Percentiles rank a stretch among this genome's conserved stretches.
Conservation (phyloP, 2,329 filamentous ascomycete species). For the Furcasterigmium furcatum region DNA sequence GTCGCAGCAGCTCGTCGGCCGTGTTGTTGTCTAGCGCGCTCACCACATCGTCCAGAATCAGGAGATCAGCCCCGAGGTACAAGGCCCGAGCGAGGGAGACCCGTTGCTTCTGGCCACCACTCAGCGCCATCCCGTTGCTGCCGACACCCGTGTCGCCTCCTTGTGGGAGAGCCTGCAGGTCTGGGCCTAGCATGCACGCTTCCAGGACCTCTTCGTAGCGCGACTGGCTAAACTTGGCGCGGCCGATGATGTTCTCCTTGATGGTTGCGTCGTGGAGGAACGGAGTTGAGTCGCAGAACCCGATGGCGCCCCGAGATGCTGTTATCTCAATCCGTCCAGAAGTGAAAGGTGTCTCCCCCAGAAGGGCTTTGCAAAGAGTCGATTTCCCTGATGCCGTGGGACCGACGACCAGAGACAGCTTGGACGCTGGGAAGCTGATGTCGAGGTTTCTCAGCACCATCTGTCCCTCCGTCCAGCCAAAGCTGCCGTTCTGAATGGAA, state of each 20-base stretch:
- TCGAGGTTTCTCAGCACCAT: constrained; percentile 24
- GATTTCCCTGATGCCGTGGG: constrained; percentile 38
- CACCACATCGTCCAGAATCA: constrained; percentile 28
- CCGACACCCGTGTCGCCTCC: constrained; percentile 26
- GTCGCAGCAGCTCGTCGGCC: constrained; percentile 27
- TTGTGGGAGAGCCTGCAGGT: constrained; percentile 19
- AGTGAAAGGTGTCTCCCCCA: constrained; percentile 21
- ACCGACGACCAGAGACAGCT: constrained; percentile 34
- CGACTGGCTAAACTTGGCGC: constrained; percentile 11
- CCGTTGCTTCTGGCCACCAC: constrained; percentile 29
- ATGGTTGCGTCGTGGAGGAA: constrained; percentile 17
- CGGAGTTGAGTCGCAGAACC: constrained; percentile 27
- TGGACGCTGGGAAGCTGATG: constrained; percentile 21
- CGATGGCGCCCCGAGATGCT: constrained; percentile 14
- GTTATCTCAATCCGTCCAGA: constrained; percentile 12
- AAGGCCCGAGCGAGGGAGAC: constrained; percentile 20
- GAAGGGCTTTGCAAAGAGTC: constrained; percentile 32
- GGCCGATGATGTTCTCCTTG: constrained; percentile 18
- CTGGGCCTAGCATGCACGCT: constrained; percentile 12
- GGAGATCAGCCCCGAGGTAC: constrained; percentile 15
- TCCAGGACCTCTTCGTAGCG: constrained; percentile 16
- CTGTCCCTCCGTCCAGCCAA: constrained; percentile 25
- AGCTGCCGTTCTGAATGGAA: constrained; percentile 17
- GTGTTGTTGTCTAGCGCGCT: constrained; percentile 27
- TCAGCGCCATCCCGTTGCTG: constrained; percentile 27